Conservation (phyloP, 1,284 basidiomycete genomes). For the Phlebopus sp. region DNA sequence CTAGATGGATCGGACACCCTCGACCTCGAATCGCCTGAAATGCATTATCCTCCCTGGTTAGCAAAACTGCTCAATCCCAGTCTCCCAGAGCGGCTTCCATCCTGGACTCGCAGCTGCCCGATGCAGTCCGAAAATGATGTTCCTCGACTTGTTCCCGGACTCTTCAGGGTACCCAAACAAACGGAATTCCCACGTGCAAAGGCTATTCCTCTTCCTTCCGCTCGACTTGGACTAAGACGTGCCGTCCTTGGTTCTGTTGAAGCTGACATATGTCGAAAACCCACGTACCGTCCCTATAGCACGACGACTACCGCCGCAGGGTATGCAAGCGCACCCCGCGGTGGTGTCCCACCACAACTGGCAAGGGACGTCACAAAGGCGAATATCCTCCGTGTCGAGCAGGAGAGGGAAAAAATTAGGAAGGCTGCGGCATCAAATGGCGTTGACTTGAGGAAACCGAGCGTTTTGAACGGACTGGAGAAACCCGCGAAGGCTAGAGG, state of each 20-base stretch:
- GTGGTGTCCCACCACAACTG: conserved; percentile 29
- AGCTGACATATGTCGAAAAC: neutral
- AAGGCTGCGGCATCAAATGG: conserved; percentile 11
- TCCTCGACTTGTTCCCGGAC: too few relatives aligned
- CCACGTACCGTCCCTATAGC: neutral
- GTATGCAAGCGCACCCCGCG: conserved; percentile 24
- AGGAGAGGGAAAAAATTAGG: conserved; percentile 21
- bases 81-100: neutral
- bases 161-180: too few relatives aligned
- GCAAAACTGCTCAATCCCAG: conserved; percentile 1
- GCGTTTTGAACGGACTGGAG: conserved; percentile 19
- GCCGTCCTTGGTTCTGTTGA: conserved; percentile 5
- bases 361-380: conserved; percentile 31
- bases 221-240: neutral
- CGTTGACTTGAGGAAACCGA: conserved; percentile 21
- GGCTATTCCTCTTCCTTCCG: neutral
- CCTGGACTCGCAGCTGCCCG: too few relatives aligned
- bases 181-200: neutral
- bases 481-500: conserved; percentile 1
- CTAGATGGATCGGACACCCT: conserved; percentile 24
- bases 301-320: neutral
- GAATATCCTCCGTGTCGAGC: conserved; percentile 24
- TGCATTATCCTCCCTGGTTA: conserved; percentile 10
- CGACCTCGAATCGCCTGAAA: conserved; percentile 19
- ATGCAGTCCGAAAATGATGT: too few relatives aligned